phyloP scores from a whole-genome alignment of 805 yeast genomes.

The Spathaspora boniae region DNA sequence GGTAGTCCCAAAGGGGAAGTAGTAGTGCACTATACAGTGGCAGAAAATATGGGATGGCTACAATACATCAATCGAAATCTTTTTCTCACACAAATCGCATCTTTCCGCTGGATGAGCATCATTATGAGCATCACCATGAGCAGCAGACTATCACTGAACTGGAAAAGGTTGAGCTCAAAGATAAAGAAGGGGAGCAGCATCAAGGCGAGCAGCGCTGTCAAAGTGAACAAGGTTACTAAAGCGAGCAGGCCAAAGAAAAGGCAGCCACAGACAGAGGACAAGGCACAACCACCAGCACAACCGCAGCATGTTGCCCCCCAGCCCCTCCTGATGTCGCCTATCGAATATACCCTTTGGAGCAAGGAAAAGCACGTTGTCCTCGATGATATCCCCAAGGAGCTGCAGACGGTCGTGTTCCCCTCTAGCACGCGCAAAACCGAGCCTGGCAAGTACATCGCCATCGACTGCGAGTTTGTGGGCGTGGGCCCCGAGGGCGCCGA shows the following conservation, averaged over 20 bases:
- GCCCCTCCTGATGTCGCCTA: conserved; percentile 10
- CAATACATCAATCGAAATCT: too few relatives aligned
- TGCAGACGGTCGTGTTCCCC: not conserved
- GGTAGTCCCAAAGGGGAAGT: conserved; percentile 12
- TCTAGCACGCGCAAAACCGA: conserved; percentile 28
- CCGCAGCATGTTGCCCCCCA: not conserved
- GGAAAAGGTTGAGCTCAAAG: conserved; percentile 19
- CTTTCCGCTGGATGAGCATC: too few relatives aligned
- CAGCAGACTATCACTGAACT: conserved; percentile 21
- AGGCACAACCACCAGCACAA: conserved; percentile 5
- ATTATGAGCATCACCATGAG: too few relatives aligned
- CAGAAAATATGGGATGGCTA: too few relatives aligned
- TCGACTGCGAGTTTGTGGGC: conserved; percentile 95
- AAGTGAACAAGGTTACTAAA: conserved; percentile 11
- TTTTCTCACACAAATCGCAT: too few relatives aligned
- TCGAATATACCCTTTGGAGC: conserved; percentile 23
- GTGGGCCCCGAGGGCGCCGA: conserved; percentile 70
- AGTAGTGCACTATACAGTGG: too few relatives aligned
- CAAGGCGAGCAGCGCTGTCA: conserved; percentile 7
- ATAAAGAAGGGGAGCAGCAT: conserved; percentile 6
- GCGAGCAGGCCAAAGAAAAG: conserved; percentile 5
- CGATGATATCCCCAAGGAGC: conserved; percentile 10
- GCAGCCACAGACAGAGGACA: not conserved
- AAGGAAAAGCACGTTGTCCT: conserved; percentile 19
- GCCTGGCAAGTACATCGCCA: conserved; percentile 72